These are phyloP conservation scores for Zymoseptoria ardabiliae DNA, from an alignment of 2,329 filamentous ascomycete species.

Conservation along the genomic window DNA sequence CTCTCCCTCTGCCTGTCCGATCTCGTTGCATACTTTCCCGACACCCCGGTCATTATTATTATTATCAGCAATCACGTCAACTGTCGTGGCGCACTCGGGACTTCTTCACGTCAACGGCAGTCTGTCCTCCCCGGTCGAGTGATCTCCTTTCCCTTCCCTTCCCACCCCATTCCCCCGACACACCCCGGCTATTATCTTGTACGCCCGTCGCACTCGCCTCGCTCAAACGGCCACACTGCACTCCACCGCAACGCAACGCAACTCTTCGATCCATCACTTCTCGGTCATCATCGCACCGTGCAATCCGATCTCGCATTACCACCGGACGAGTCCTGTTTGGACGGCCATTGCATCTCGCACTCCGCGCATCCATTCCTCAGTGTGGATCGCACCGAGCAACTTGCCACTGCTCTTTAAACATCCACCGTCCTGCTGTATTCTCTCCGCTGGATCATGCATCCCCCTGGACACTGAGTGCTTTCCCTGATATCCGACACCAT, in stretches of 20 bases:
- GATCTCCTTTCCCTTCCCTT: neutral
- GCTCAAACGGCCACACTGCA: neutral
- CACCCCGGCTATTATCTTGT: neutral
- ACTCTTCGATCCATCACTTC: neutral
- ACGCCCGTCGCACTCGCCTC: neutral
- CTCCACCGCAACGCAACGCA: neutral
- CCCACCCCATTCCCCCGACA: neutral
- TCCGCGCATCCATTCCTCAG: neutral
- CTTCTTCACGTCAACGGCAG: neutral
- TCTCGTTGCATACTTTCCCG: no score
- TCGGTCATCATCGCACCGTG: neutral
- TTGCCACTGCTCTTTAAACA: neutral
- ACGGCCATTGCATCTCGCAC: neutral
- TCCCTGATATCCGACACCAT: neutral
- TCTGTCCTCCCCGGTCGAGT: neutral
- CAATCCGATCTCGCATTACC: neutral
- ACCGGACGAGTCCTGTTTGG: neutral
- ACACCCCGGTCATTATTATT: neutral
- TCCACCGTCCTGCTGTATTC: neutral
- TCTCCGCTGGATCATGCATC: neutral
- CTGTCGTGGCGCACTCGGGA: neutral
- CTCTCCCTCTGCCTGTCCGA: neutral
- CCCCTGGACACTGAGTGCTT: neutral
- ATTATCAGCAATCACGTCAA: neutral
- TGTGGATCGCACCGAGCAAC: neutral